Evolutionary conservation across 345 rosid species (phyloP), one percentile per base, ranked within the genome.

Genomic region (Luvunga scandens): DNA sequence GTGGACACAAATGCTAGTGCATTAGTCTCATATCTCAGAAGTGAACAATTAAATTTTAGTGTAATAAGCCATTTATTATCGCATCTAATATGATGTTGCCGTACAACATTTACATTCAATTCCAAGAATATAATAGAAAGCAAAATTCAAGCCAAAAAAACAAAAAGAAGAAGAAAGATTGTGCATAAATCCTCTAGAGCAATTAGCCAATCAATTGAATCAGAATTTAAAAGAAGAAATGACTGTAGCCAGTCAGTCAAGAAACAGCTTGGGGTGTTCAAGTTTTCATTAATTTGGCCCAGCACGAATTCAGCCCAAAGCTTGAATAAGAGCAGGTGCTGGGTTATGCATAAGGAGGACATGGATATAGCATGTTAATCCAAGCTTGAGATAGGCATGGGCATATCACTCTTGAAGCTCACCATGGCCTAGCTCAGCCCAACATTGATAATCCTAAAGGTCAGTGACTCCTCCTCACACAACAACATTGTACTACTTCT

Each of bases 351-450:
- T 30, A 74, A 39, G 69, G 59, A 39, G 42, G 57, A 22, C n/a
- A 22, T 64, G 30, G 33, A 67, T 57, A 33, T 57, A 39, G 19
- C 45, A 24, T 36, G 59, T 33, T 50, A n/a, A 72, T 34, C 56
- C 16, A 31, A 42, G 65, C 79, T 31, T 76, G 18, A 63, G 28
- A 62, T 42, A 66, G 68, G 38, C 50, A 13, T 76, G 67, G 34
- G 59, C 4, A 24, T 8, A 56, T 50, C 38, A 2, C 68, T 59
- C 45, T 73, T 74, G 28, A 73, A 72, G 70, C 42, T 31, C 18
- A 48, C 24, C 4, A 9, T n/a, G 14, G 8, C 66, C 57, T 61
- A 6, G 27, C 36, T 67, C 67, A 66, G 67, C 27, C 70, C 38
- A 28, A 18, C 45, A 67, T 25, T 30, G 48, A 65, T 10, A 10